Percentiles rank a stretch among this genome's conserved stretches.
phyloP scores from a whole-genome alignment of 805 yeast species.

The Candida glaebosa region DNA sequence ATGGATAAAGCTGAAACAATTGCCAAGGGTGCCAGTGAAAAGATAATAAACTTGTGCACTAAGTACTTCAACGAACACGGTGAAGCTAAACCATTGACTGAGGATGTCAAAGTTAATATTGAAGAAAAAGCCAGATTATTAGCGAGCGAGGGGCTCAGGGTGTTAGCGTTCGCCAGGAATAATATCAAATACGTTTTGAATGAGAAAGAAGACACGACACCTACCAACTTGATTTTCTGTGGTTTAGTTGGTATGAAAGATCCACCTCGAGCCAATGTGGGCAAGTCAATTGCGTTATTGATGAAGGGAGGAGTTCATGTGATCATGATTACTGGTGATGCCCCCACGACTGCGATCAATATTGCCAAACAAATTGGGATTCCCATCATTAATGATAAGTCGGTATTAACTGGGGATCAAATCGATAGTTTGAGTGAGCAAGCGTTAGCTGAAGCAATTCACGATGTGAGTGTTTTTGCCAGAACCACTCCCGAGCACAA shows the following conservation, averaged over 20 bases:
- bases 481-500: conserved; percentile 95
- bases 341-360: conserved; percentile 79
- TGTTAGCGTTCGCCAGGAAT: conserved; percentile 72
- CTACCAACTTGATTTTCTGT: conserved; percentile 64
- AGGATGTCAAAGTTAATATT: conserved; percentile 45
- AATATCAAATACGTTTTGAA: conserved; percentile 24
- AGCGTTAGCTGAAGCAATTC: conserved; percentile 70
- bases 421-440: conserved; percentile 72
- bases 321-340: conserved; percentile 97
- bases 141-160: conserved; percentile 84
- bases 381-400: conserved; percentile 61
- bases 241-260: conserved; percentile 96
- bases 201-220: conserved; percentile 35
- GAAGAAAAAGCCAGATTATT: conserved; percentile 55
- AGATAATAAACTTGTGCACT: conserved; percentile 58
- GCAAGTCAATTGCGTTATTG: conserved; percentile 66
- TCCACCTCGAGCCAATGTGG: conserved; percentile 92
- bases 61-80: conserved; percentile 59
- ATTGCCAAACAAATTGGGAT: conserved; percentile 90
- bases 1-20: conserved; percentile 53
- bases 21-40: conserved; percentile 91
- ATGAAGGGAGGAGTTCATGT: conserved; percentile 94
- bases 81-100: conserved; percentile 54
- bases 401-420: conserved; percentile 83
- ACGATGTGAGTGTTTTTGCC: conserved; percentile 84